Evolutionary conservation across 768 basidiomycete genomes (phyloP).

Genomic region (Mycena haematopus): DNA sequence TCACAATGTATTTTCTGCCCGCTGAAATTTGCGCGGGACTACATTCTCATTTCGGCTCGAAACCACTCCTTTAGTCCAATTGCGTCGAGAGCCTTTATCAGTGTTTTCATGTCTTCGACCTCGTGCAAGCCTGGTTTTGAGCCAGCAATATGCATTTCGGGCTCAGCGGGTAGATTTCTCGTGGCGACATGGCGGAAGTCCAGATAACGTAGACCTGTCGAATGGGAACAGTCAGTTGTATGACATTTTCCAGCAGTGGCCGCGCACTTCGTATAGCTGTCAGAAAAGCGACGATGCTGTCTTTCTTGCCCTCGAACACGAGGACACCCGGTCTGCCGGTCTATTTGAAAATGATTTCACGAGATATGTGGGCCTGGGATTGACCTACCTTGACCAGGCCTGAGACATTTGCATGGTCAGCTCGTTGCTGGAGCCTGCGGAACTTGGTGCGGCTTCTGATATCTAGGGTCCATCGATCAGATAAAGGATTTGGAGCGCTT

Average conservation of each 20-base stretch:
- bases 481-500: neutral
- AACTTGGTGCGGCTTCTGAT: slow-evolving; percentile 45
- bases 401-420: slow-evolving; percentile 43
- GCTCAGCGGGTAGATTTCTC: slow-evolving; percentile 32
- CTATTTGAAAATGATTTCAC: slow-evolving; percentile 29
- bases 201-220: slow-evolving; percentile 47
- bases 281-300: slow-evolving; percentile 44
- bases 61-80: slow-evolving; percentile 48
- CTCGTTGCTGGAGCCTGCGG: slow-evolving; percentile 47
- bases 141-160: slow-evolving; percentile 32
- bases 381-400: slow-evolving; percentile 47
- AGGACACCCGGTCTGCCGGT: slow-evolving; percentile 51
- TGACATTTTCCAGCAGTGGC: neutral
- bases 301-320: slow-evolving; percentile 46
- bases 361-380: neutral
- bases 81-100: slow-evolving; percentile 39
- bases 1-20: slow-evolving; percentile 7
- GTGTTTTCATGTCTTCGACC: slow-evolving; percentile 42
- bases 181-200: slow-evolving; percentile 51
- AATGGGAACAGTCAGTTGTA: neutral
- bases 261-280: slow-evolving; percentile 44
- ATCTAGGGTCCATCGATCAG: slow-evolving; percentile 1
- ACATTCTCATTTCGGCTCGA: slow-evolving; percentile 44
- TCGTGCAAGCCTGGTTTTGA: slow-evolving; percentile 43
- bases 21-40: neutral